Conservation (phyloP, 73 alveolate genomes). For the Tetrahymena malaccensis region DNA sequence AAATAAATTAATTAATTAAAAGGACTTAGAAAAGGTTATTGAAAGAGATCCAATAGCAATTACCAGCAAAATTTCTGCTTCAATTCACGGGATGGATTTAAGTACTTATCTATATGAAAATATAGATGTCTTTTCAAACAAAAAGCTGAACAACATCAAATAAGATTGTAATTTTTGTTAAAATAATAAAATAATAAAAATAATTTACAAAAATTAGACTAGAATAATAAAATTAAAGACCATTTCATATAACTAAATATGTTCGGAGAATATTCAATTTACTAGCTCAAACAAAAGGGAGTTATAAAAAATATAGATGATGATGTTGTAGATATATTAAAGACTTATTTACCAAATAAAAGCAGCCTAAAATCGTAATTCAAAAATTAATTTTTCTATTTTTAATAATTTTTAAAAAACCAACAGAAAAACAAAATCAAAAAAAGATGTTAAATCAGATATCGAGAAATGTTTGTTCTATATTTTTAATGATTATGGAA, state of each 20-base stretch:
- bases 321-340: not conserved
- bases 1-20: not conserved
- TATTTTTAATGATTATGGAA: not conserved
- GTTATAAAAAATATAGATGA: not conserved
- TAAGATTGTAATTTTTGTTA: not conserved
- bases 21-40: not conserved
- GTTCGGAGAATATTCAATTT: not conserved
- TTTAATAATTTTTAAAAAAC: not conserved
- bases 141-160: not conserved
- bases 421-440: not conserved
- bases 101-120: not conserved
- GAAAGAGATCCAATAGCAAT: not conserved
- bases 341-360: not conserved
- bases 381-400: not conserved
- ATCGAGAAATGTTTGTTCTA: not conserved
- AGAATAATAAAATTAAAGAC: not conserved
- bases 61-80: not conserved
- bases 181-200: not conserved
- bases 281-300: not conserved
- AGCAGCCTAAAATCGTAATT: not conserved
- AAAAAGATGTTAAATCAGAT: not conserved
- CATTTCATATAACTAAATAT: not conserved
- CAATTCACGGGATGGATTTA: not conserved
- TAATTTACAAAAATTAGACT: not conserved
- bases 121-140: not conserved